These are phyloP conservation scores for Axilococcus clingmanii DNA, from an alignment of 139 green algal species.

Conservation along the genomic window DNA sequence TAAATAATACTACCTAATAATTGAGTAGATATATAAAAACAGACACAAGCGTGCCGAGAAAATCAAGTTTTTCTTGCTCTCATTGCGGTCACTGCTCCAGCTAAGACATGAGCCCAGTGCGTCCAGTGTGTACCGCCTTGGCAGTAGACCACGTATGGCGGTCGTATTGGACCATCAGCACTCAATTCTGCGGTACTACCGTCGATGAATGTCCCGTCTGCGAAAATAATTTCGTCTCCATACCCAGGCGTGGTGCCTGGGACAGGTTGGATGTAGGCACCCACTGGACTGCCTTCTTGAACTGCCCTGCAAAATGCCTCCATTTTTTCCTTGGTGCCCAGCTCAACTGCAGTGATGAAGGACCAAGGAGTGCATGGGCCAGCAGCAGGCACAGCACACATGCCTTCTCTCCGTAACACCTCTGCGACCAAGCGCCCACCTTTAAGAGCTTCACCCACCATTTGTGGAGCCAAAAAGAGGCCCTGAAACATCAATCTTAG, in stretches of 20 bases:
- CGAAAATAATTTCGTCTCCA: slow-evolving; percentile 86
- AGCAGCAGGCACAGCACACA: slow-evolving; percentile 35
- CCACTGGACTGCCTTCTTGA: slow-evolving; percentile 72
- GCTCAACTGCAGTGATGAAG: slow-evolving; percentile 82
- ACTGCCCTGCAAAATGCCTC: slow-evolving; percentile 75
- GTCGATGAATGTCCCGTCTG: slow-evolving; percentile 93
- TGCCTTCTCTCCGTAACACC: slow-evolving; percentile 48
- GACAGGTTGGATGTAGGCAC: slow-evolving; percentile 73
- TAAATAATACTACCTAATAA: not conserved
- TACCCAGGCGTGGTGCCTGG: slow-evolving; percentile 85
- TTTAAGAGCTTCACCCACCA: slow-evolving; percentile 89
- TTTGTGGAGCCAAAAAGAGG: slow-evolving; percentile 75
- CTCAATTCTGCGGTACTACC: slow-evolving; percentile 83
- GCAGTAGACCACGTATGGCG: slow-evolving; percentile 83
- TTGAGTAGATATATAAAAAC: not conserved
- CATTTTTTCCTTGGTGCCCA: slow-evolving; percentile 60
- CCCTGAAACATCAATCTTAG: slow-evolving; percentile 77
- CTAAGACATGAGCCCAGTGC: slow-evolving; percentile 61
- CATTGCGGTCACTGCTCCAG: slow-evolving; percentile 28
- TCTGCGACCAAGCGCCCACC: slow-evolving; percentile 74
- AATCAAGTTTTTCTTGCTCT: not conserved
- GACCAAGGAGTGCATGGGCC: slow-evolving; percentile 26
- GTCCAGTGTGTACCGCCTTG: slow-evolving; percentile 88
- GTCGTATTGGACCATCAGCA: slow-evolving; percentile 82
- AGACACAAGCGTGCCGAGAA: not conserved